Evolutionary conservation across 306 rosid genomes (phyloP), one percentile per base, ranked within the genome.

Genomic region (Bauhinia variegata): DNA sequence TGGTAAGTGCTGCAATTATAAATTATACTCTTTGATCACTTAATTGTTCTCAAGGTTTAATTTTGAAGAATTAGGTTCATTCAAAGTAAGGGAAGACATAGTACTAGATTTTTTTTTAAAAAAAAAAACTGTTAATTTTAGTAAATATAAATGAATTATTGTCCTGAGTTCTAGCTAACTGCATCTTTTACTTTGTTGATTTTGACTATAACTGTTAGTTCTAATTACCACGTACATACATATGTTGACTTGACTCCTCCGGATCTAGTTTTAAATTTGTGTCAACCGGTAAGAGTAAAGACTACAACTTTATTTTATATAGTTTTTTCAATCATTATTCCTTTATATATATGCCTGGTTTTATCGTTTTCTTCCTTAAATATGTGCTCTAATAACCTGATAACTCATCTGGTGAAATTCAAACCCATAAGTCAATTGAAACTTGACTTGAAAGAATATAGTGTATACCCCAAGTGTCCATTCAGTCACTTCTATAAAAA

Each of bases 401-500:
- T 69, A 28, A 69, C 69, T 55, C 47, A 39, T 23, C 30, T 54
- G 60, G 30, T 48, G 50, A 62, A 33, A 56, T 53, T 50, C 37
- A 54, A 34, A 46, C 17, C 12, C 15, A 42, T 52, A 57, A 62
- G 70, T 51, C 67, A 59, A 50, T 68, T 69, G 36, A 55, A 48
- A 28, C 60, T 67, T 67, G 49, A 68, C 37, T 56, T 37, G 34
- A 41, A 38, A 58, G 55, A 67, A 70, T 48, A 56, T 48, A 16
- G 63, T 75, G 68, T 57, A 65, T 61, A 68, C 68, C 68, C 53
- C 53, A 61, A 67, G 82, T 69, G 79, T 77, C 82, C 54, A 64
- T 42, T 81, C 85, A 63, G 55, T 72, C 77, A 77, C 76, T 33
- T 76, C 70, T 74, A 33, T 37, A 81, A 69, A 73, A 79, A 64